Conservation (phyloP, 1,284 basidiomycete genomes). For the Rhodotorula sp. region DNA sequence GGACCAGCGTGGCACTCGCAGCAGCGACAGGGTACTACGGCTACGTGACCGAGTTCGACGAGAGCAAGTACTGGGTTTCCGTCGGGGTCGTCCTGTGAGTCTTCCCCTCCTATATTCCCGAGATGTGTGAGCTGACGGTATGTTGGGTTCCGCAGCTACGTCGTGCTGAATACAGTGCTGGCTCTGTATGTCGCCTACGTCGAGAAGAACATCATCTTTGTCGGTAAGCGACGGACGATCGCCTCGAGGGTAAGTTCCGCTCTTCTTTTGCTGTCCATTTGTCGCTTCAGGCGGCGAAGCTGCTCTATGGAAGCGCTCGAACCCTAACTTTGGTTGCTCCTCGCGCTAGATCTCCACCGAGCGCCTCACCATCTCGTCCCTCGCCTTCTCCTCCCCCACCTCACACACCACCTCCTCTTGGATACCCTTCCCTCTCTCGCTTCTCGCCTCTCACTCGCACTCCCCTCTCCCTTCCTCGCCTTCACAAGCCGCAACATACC, state of each 20-base stretch:
- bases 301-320: too few species aligned
- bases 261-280: constrained; percentile 5
- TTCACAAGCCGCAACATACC: constrained; percentile 44
- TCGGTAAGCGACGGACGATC: constrained; percentile 76
- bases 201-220: constrained; percentile 74
- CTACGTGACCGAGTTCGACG: constrained; percentile 75
- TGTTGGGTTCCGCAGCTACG: constrained; percentile 66
- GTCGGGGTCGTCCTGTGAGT: constrained; percentile 60
- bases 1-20: constrained; percentile 75
- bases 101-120: background rate
- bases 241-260: constrained; percentile 64
- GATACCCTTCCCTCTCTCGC: constrained; percentile 25
- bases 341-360: constrained; percentile 70
- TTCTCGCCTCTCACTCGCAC: constrained; percentile 19
- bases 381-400: constrained; percentile 53
- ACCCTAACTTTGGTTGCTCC: too few species aligned
- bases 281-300: background rate
- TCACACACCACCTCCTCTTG: constrained; percentile 38
- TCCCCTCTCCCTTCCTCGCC: constrained; percentile 11
- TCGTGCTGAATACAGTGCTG: constrained; percentile 65
- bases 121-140: background rate
- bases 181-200: constrained; percentile 75
- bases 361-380: constrained; percentile 68
- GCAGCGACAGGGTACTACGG: constrained; percentile 76
- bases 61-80: constrained; percentile 74